These are phyloP conservation scores for Vigna hirtella DNA, from an alignment of 306 rosid species.

Conservation along the genomic window DNA sequence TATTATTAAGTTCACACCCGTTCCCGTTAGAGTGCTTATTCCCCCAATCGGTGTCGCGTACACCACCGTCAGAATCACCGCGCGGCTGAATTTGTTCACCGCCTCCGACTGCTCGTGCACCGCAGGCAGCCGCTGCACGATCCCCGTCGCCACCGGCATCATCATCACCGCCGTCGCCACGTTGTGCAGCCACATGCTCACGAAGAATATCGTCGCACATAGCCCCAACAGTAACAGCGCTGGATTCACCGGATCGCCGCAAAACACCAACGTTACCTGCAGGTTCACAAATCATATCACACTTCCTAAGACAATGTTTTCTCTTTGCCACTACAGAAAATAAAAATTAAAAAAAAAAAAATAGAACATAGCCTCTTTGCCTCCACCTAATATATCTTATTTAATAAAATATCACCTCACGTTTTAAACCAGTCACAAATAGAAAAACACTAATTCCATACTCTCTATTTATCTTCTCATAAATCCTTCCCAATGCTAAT, in stretches of 20 bases:
- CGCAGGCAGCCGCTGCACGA: conserved; percentile 67
- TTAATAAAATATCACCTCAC: not conserved
- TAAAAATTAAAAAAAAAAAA: too few relatives aligned
- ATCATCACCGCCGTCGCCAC: conserved; percentile 83
- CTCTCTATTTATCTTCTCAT: not conserved
- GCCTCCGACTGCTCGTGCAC: conserved; percentile 49
- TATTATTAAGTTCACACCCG: conserved; percentile 86
- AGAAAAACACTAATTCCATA: not conserved
- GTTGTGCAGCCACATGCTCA: conserved; percentile 99
- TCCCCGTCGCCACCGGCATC: conserved; percentile 95
- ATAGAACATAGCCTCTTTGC: not conserved
- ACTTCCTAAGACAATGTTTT: not conserved
- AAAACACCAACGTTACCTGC: conserved; percentile 70
- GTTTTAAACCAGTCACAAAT: not conserved
- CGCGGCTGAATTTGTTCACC: conserved; percentile 69
- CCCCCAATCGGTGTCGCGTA: conserved; percentile 77
- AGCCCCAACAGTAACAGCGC: conserved; percentile 68
- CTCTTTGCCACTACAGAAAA: not conserved
- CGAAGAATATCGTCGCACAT: conserved; percentile 75
- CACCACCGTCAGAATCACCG: conserved; percentile 76
- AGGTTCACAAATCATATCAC: not conserved
- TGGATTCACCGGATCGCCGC: conserved; percentile 83
- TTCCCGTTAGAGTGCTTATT: conserved; percentile 85
- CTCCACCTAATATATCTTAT: not conserved
- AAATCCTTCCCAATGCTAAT: not conserved